These are phyloP conservation scores for Wallacemonas sp. DNA, from an alignment of 208 protist genomes.

Conservation along the genomic window DNA sequence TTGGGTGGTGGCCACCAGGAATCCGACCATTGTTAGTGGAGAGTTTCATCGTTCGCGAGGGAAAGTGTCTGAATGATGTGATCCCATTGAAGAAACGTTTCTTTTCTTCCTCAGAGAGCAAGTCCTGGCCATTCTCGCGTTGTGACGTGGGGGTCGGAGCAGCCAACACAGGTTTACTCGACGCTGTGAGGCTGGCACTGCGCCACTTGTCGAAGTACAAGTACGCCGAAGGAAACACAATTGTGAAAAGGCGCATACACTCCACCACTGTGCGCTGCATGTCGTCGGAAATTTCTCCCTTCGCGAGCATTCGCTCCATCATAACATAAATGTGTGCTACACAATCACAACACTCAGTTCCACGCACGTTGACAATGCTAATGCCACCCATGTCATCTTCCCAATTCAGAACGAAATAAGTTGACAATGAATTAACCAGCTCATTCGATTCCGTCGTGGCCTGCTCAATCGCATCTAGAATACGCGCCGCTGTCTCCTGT, in stretches of 20 bases:
- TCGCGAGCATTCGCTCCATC: conserved; percentile 19
- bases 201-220: conserved; percentile 34
- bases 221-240: conserved; percentile 25
- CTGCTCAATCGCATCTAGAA: conserved; percentile 20
- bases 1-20: conserved; percentile 28
- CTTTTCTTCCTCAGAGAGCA: conserved; percentile 25
- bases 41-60: conserved; percentile 29
- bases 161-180: background rate
- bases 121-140: background rate
- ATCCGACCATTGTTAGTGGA: conserved; percentile 39
- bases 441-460: conserved; percentile 12
- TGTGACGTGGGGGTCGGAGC: background rate
- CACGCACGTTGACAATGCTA: conserved; percentile 28
- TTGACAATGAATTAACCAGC: conserved; percentile 25
- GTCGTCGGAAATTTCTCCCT: conserved; percentile 10
- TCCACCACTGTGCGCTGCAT: background rate
- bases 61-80: background rate
- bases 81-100: conserved; percentile 30
- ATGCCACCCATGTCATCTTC: conserved; percentile 26
- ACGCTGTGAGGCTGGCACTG: background rate
- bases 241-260: conserved; percentile 22
- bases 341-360: conserved; percentile 26
- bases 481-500: conserved; percentile 18
- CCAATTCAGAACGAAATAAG: conserved; percentile 49
- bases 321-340: conserved; percentile 31